phyloP scores from a whole-genome alignment of 352 stramenopile species.

The Phytopythium mirpurense region DNA sequence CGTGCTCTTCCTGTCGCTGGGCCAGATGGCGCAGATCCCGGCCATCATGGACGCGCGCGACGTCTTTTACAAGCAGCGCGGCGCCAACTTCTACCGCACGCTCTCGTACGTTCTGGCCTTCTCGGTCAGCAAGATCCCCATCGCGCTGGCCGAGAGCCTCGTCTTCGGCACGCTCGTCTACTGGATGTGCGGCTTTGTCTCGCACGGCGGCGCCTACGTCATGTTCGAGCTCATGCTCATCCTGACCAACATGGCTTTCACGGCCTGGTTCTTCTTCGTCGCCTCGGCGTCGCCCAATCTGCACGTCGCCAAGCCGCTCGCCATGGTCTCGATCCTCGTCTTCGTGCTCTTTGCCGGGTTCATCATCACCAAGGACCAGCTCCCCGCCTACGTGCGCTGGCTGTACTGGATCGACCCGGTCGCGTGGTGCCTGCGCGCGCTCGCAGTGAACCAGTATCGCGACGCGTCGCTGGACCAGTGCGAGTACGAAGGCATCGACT shows the following conservation, averaged over 20 bases:
- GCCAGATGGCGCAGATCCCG: conserved; percentile 56
- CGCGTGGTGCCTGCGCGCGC: conserved; percentile 22
- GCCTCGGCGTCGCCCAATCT: conserved; percentile 16
- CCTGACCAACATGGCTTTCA: conserved; percentile 33
- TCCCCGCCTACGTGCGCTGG: conserved; percentile 27
- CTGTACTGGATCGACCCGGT: conserved; percentile 35
- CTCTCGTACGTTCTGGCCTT: conserved; percentile 51
- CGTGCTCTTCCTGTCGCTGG: conserved; percentile 64
- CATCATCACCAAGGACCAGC: conserved; percentile 24
- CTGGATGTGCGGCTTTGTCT: conserved; percentile 63
- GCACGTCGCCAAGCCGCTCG: conserved; percentile 27
- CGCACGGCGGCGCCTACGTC: conserved; percentile 17
- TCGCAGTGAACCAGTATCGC: conserved; percentile 24
- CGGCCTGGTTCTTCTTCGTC: conserved; percentile 37
- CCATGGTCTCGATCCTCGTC: conserved; percentile 23
- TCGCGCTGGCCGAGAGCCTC: conserved; percentile 40
- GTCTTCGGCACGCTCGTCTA: conserved; percentile 79
- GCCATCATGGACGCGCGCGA: conserved; percentile 47
- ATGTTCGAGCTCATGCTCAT: conserved; percentile 31
- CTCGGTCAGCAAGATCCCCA: conserved; percentile 25
- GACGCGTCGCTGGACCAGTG: conserved; percentile 12
- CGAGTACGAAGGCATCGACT: conserved; percentile 22
- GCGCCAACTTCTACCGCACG: conserved; percentile 74
- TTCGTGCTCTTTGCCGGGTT: conserved; percentile 39
- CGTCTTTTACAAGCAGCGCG: conserved; percentile 77